phyloP scores from a whole-genome alignment of 495 filamentous ascomycete genomes.

The Hypoxylon lienhwacheense region DNA sequence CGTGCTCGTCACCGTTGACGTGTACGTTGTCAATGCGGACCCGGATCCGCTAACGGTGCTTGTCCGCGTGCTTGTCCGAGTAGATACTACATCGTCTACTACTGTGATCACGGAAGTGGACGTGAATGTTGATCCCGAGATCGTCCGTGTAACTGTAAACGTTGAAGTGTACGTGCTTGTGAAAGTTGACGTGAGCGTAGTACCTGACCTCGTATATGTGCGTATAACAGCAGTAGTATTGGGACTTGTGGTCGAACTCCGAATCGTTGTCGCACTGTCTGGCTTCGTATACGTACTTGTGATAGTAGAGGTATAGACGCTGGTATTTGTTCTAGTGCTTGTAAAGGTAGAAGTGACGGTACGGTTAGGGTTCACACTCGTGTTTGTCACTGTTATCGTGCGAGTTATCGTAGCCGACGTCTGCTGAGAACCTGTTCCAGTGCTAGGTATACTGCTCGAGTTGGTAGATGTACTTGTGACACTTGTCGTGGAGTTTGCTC shows the following conservation, averaged over 20 bases:
- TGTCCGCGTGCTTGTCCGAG: constrained; percentile 19
- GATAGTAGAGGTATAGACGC: constrained; percentile 12
- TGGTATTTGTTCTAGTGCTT: not conserved
- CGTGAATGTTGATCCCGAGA: constrained; percentile 1
- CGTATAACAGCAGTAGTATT: constrained; percentile 15
- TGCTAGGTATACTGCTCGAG: constrained; percentile 3
- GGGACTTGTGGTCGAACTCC: not conserved
- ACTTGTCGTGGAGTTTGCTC: constrained; percentile 3
- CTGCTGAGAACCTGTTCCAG: too few relatives aligned
- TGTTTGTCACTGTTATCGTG: constrained; percentile 12
- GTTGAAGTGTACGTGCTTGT: constrained; percentile 23
- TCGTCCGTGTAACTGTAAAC: constrained; percentile 11
- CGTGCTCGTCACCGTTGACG: constrained; percentile 24
- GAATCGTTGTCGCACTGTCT: not conserved
- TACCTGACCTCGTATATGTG: constrained; percentile 12
- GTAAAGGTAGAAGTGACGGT: constrained; percentile 18
- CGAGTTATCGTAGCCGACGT: too few relatives aligned
- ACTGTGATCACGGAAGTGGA: constrained; percentile 8
- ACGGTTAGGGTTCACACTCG: constrained; percentile 1
- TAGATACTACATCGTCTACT: not conserved
- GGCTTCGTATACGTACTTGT: not conserved
- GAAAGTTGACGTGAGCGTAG: constrained; percentile 13
- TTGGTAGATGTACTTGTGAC: constrained; percentile 14
- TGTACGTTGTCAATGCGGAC: constrained; percentile 12
- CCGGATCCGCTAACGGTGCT: constrained; percentile 13